These are phyloP conservation scores for Aspergillus haitiensis DNA, from an alignment of 495 filamentous ascomycete species.

Conservation along the genomic window DNA sequence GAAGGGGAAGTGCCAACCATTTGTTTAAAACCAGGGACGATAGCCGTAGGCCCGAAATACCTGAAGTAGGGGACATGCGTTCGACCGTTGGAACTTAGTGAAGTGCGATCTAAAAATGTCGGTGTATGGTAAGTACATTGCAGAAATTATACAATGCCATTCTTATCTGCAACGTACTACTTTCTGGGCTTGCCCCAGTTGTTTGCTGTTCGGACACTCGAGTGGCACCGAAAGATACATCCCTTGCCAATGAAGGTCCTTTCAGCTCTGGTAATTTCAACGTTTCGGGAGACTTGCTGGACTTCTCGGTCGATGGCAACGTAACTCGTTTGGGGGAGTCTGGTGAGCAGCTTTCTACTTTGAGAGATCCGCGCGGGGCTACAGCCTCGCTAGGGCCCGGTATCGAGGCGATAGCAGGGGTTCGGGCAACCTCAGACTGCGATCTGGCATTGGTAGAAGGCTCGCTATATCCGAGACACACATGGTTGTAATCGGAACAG, in stretches of 20 bases:
- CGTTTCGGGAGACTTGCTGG: conserved; percentile 25
- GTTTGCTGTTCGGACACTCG: conserved; percentile 38
- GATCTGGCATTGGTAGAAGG: conserved; percentile 60
- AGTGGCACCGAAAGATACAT: conserved; percentile 25
- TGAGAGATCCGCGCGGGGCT: conserved; percentile 20
- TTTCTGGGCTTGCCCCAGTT: conserved; percentile 40
- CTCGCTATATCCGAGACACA: conserved; percentile 70
- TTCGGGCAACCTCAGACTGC: conserved; percentile 38
- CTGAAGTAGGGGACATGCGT: conserved; percentile 82
- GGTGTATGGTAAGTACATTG: conserved; percentile 20
- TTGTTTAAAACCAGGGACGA: conserved; percentile 88
- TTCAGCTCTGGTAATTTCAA: conserved; percentile 23
- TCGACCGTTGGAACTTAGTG: conserved; percentile 44
- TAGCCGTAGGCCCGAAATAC: conserved; percentile 86
- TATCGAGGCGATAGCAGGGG: conserved; percentile 27
- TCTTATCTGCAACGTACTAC: conserved; percentile 33
- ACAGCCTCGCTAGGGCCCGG: conserved; percentile 23
- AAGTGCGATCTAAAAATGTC: conserved; percentile 37
- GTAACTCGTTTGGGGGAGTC: conserved; percentile 23
- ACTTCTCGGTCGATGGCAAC: conserved; percentile 9
- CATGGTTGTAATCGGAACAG: conserved; percentile 71
- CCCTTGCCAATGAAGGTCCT: conserved; percentile 23
- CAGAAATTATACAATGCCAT: neutral
- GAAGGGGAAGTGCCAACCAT: conserved; percentile 55
- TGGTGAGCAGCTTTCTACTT: conserved; percentile 35